Conservation (phyloP, 1,284 basidiomycete species). For the Tylopilus orsonianus region DNA sequence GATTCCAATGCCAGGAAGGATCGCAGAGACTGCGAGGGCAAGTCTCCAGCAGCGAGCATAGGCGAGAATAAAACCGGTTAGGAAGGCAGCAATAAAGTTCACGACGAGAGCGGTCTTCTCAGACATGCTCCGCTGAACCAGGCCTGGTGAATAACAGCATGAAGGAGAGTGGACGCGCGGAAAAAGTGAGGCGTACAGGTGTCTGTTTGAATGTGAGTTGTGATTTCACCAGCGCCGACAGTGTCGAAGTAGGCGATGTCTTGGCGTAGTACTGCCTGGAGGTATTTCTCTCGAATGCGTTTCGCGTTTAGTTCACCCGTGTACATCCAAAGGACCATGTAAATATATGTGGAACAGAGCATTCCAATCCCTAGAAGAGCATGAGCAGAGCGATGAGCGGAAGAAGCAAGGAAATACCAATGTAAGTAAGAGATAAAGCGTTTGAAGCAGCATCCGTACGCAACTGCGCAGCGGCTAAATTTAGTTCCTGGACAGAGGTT, state of each 20-base stretch:
- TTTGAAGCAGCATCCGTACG: constrained; percentile 51
- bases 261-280: constrained; percentile 77
- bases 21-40: constrained; percentile 83
- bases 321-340: constrained; percentile 88
- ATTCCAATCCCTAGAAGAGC: constrained; percentile 55
- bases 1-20: constrained; percentile 85
- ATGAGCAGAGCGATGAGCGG: neutral
- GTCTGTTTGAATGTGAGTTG: constrained; percentile 93
- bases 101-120: constrained; percentile 81
- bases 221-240: constrained; percentile 92
- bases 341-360: constrained; percentile 69
- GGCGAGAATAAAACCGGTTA: constrained; percentile 80
- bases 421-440: constrained; percentile 65
- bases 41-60: constrained; percentile 79
- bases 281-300: constrained; percentile 76
- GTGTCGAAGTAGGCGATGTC: constrained; percentile 91
- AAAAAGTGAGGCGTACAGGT: constrained; percentile 57
- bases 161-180: neutral
- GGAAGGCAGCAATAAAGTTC: constrained; percentile 65
- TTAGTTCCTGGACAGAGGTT: constrained; percentile 29
- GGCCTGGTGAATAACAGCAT: constrained; percentile 45
- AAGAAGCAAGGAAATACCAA: constrained; percentile 51
- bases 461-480: constrained; percentile 49
- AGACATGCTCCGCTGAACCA: constrained; percentile 85
- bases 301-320: constrained; percentile 90